Evolutionary conservation across 768 basidiomycete species (phyloP).

Genomic region (Cystobasidium onofrii): DNA sequence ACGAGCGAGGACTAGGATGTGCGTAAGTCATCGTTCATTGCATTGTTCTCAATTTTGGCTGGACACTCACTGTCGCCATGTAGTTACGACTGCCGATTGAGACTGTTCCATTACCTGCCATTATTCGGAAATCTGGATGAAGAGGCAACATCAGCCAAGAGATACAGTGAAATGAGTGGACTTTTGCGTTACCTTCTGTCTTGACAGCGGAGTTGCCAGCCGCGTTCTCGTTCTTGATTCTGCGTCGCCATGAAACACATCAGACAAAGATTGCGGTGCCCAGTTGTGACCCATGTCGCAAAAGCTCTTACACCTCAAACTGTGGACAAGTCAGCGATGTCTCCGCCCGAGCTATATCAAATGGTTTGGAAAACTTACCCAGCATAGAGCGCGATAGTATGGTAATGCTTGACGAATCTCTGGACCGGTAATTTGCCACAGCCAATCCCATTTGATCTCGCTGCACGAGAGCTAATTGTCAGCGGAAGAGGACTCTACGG

Average conservation of each 20-base stretch:
- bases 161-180: background rate
- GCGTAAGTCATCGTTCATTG: background rate
- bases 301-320: conserved; percentile 33
- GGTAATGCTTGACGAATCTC: conserved; percentile 30
- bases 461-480: no score
- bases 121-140: conserved; percentile 20
- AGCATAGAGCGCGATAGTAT: conserved; percentile 17
- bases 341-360: background rate
- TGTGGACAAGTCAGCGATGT: background rate
- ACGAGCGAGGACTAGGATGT: background rate
- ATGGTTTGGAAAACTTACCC: conserved; percentile 16
- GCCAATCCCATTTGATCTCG: conserved; percentile 34
- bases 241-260: background rate
- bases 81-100: background rate
- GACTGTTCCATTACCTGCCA: conserved; percentile 26
- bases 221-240: conserved; percentile 32
- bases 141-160: background rate
- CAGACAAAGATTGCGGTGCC: no score
- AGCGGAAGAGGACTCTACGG: no score
- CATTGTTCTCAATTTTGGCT: background rate
- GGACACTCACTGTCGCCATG: conserved; percentile 1
- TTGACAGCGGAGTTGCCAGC: conserved; percentile 19
- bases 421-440: conserved; percentile 32
- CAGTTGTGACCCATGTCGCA: no score
- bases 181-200: conserved; percentile 12